Base-by-base conservation (phyloP, 768 basidiomycete genomes). In the Sarcomyxa edulis region DNA sequence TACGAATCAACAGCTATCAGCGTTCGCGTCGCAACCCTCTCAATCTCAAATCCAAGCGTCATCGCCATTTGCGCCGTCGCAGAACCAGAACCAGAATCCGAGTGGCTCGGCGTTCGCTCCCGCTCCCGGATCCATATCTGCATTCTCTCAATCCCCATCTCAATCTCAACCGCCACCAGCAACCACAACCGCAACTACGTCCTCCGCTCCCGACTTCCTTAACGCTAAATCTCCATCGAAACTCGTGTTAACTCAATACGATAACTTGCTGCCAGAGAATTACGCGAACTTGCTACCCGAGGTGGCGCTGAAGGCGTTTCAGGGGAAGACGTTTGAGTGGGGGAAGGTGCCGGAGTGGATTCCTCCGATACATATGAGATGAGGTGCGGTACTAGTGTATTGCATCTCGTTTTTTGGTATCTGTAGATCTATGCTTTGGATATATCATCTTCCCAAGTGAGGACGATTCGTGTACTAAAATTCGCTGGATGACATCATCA, bases 281-380 rank as follows among this genome's bases (percentile, higher is more conserved):
- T 89, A 88, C 55, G 43, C 64, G 24, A 59, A 72, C 35, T 53
- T 73, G 14, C 47, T 87, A 18, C 82, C 86, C 2, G 51, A 61
- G 33, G 51, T 49, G 5, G 72, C 65, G 37, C 53, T 66, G 48
- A 69, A 71, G 5, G 78, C 78, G 27, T 87, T 86, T 49, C 51
- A 62, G 45, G 58, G 58, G 14, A 60, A 64, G 38, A 75, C 59
- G 57, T 89, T 88, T 48, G 77, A 76, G 50, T 83, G 75, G 76
- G 79, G 54, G 33, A 71, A 71, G 43, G 68, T 89, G 32, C 85
- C 85, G 1, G 83, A 84, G 42, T 86, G 78, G 77, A 64, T 81
- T 40, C 86, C 85, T 26, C 86, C 84, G 7, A 48, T 73, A 37
- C 74, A 78, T 50, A 51, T 79, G 42, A 63, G 79, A 40, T 79